Conservation (phyloP, 306 rosid genomes). For the Senna tora region DNA sequence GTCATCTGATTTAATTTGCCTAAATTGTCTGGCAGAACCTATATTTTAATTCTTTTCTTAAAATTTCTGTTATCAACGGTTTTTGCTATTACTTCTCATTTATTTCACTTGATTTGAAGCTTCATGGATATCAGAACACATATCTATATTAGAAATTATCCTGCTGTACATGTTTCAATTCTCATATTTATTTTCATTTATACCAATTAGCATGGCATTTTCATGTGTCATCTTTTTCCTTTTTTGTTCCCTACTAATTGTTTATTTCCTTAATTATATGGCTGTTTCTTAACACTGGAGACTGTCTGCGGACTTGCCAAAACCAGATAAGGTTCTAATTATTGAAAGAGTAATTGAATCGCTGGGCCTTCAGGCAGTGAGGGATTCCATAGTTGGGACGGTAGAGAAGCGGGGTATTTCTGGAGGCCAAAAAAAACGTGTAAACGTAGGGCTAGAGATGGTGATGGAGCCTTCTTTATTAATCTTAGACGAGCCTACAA, state of each 20-base stretch:
- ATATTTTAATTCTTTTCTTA: background rate
- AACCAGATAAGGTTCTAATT: slow-evolving; percentile 82
- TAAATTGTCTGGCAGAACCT: background rate
- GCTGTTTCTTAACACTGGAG: slow-evolving; percentile 47
- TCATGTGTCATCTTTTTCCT: background rate
- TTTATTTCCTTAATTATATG: slow-evolving; percentile 38
- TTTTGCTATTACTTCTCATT: background rate
- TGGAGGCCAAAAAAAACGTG: slow-evolving; percentile 83
- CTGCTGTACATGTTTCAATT: slow-evolving; percentile 21
- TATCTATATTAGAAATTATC: slow-evolving; percentile 9
- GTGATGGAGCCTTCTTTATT: slow-evolving; percentile 88
- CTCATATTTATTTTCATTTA: slow-evolving; percentile 21
- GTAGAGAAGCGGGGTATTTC: slow-evolving; percentile 80
- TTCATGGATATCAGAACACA: background rate
- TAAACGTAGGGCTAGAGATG: slow-evolving; percentile 87
- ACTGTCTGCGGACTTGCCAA: slow-evolving; percentile 75
- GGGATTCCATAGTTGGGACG: slow-evolving; percentile 85
- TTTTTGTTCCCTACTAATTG: slow-evolving; percentile 23
- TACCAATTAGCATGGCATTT: background rate
- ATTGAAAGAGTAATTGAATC: slow-evolving; percentile 86
- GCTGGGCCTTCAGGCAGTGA: slow-evolving; percentile 75
- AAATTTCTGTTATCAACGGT: background rate
- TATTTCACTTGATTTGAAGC: slow-evolving; percentile 11
- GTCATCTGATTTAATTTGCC: too few relatives aligned
- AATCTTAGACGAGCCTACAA: slow-evolving; percentile 83